phyloP scores from a whole-genome alignment of 495 filamentous ascomycete genomes.

The Annulohypoxylon maeteangense region DNA sequence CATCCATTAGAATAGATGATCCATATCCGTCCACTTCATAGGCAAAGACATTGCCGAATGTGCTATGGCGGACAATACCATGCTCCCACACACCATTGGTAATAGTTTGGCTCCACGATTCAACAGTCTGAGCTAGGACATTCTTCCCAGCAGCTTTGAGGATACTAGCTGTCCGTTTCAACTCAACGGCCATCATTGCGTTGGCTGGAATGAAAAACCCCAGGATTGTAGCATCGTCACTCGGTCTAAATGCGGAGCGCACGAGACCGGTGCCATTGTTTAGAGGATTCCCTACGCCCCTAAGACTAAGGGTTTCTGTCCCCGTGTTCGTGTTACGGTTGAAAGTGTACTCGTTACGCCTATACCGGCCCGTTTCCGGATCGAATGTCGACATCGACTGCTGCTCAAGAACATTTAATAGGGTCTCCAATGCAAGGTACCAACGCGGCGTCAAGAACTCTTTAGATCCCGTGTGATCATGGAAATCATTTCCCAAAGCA shows the following conservation, averaged over 20 bases:
- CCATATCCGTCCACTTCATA: constrained; percentile 98
- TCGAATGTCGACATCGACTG: constrained; percentile 86
- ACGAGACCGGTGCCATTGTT: constrained; percentile 85
- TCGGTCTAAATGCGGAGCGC: constrained; percentile 93
- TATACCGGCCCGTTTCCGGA: constrained; percentile 67
- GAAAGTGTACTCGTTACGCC: constrained; percentile 85
- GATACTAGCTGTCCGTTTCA: constrained; percentile 78
- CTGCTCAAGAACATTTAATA: constrained; percentile 77
- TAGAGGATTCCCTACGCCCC: constrained; percentile 89
- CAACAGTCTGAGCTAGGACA: constrained; percentile 63
- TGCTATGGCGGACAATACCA: constrained; percentile 85
- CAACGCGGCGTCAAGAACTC: constrained; percentile 83
- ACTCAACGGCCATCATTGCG: constrained; percentile 92
- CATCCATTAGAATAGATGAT: constrained; percentile 92
- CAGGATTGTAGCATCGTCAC: constrained; percentile 95
- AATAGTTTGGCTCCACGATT: constrained; percentile 73
- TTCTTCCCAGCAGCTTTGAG: constrained; percentile 67
- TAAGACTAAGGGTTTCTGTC: constrained; percentile 88
- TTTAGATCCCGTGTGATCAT: constrained; percentile 78
- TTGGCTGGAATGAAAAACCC: constrained; percentile 97
- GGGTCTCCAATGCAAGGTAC: constrained; percentile 78
- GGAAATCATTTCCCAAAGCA: constrained; percentile 83
- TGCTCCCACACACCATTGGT: constrained; percentile 84
- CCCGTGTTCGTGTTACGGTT: constrained; percentile 79
- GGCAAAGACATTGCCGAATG: constrained; percentile 90